Evolutionary conservation across 352 stramenopile genomes (phyloP).

Genomic region (Phytopythium vexans): DNA sequence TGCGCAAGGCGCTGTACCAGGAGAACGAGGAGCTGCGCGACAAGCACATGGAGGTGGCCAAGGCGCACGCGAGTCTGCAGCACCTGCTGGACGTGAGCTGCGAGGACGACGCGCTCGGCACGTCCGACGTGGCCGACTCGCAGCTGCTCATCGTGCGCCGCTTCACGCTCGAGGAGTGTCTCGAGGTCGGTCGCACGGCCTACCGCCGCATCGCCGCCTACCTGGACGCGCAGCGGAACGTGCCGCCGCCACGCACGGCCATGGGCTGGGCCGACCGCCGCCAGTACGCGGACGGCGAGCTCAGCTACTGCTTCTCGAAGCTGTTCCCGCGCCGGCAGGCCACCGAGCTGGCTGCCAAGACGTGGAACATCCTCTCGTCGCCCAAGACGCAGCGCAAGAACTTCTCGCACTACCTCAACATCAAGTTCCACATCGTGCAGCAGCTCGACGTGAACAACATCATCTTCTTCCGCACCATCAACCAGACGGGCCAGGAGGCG

Average conservation of each 20-base stretch:
- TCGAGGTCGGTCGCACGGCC: constrained; percentile 34
- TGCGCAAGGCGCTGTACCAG: constrained; percentile 32
- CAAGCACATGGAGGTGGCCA: constrained; percentile 34
- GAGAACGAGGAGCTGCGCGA: constrained; percentile 41
- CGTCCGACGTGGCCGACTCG: constrained; percentile 13
- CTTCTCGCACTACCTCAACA: constrained; percentile 44
- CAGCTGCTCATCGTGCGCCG: constrained; percentile 33
- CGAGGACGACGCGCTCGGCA: constrained; percentile 17
- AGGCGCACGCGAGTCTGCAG: constrained; percentile 43
- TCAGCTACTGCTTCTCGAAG: constrained; percentile 45
- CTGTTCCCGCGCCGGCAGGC: constrained; percentile 24
- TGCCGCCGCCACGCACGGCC: constrained; percentile 25
- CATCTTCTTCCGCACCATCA: constrained; percentile 35
- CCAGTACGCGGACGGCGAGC: constrained; percentile 14
- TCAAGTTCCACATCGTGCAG: constrained; percentile 33
- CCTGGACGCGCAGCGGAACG: constrained; percentile 31
- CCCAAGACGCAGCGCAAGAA: constrained; percentile 21
- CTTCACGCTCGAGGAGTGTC: constrained; percentile 40
- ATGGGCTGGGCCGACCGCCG: constrained; percentile 43
- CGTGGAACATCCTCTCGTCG: constrained; percentile 28
- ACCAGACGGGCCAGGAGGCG: constrained; percentile 35
- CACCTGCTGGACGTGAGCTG: constrained; percentile 37
- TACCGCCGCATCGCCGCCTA: constrained; percentile 33
- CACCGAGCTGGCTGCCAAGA: constrained; percentile 20
- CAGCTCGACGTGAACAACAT: constrained; percentile 39